phyloP scores from a whole-genome alignment of 169 alveolate species.

The Perkinsus marinus region DNA sequence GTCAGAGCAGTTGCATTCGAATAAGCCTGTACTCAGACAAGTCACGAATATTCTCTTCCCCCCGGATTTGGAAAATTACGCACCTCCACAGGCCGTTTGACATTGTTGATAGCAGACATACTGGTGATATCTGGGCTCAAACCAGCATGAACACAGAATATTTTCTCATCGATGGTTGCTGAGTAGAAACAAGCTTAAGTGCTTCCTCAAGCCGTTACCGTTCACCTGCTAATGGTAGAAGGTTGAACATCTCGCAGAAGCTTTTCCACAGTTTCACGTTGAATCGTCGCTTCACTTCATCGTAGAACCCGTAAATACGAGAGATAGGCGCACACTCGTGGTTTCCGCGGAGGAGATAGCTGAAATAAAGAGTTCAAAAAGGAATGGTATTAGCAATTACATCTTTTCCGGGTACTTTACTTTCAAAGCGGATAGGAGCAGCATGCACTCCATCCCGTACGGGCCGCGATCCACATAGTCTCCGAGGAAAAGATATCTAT shows the following conservation, averaged over 20 bases:
- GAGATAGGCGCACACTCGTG: constrained; percentile 62
- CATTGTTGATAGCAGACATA: constrained; percentile 41
- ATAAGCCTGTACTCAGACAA: too few relatives aligned
- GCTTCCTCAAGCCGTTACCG: background rate
- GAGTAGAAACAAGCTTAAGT: background rate
- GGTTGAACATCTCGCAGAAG: constrained; percentile 52
- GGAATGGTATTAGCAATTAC: too few relatives aligned
- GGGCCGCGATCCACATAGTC: constrained; percentile 68
- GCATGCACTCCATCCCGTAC: constrained; percentile 47
- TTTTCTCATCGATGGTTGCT: constrained; percentile 48
- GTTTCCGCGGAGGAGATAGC: constrained; percentile 57
- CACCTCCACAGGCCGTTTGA: constrained; percentile 54
- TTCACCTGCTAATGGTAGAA: constrained; percentile 46
- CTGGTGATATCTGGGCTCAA: constrained; percentile 40
- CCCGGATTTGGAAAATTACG: background rate
- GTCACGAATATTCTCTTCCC: too few relatives aligned
- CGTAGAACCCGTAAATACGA: constrained; percentile 60
- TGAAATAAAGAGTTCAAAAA: background rate
- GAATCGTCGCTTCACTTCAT: constrained; percentile 49
- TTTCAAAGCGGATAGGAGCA: constrained; percentile 53
- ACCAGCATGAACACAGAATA: constrained; percentile 58
- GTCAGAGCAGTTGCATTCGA: too few relatives aligned
- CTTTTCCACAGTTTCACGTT: constrained; percentile 50
- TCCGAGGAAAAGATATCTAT: constrained; percentile 54
- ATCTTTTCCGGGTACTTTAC: constrained; percentile 42